Evolutionary conservation across 73 alveolate genomes (phyloP).

Genomic region (Paramecium biaurelia): DNA sequence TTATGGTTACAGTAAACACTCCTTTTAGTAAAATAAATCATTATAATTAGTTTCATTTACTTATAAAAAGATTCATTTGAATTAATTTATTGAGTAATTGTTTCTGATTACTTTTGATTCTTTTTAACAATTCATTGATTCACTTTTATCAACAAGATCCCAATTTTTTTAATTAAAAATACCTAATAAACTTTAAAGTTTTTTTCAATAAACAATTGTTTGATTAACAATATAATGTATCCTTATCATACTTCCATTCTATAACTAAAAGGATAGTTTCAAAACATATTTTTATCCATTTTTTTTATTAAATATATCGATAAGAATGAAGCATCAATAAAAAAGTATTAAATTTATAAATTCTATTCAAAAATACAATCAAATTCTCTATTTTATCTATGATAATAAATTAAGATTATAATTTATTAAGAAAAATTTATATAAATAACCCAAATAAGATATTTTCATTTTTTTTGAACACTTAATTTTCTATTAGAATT

Average conservation of each 20-base stretch:
- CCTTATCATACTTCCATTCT: constrained; percentile 9
- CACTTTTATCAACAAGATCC: no score
- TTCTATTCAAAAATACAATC: not conserved
- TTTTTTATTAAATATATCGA: no score
- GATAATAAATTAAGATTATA: no score
- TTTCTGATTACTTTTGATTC: not conserved
- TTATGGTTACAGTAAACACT: not conserved
- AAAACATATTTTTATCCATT: no score
- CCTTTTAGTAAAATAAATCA: not conserved
- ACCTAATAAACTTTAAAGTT: no score
- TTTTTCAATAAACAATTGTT: no score
- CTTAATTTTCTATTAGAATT: not conserved
- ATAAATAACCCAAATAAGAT: not conserved
- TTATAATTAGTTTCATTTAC: not conserved
- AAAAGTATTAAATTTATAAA: not conserved
- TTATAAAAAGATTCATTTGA: not conserved
- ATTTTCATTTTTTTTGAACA: not conserved
- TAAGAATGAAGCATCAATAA: not conserved
- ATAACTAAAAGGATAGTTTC: not conserved
- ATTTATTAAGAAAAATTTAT: not conserved
- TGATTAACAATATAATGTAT: no score
- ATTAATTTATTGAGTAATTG: not conserved
- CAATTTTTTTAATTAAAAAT: no score
- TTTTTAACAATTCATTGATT: constrained; percentile 14
- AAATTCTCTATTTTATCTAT: no score